Percentiles rank a stretch among this genome's conserved stretches.
Conservation (phyloP, 139 green algal genomes). For the Tetradesmus lagerheimii region DNA sequence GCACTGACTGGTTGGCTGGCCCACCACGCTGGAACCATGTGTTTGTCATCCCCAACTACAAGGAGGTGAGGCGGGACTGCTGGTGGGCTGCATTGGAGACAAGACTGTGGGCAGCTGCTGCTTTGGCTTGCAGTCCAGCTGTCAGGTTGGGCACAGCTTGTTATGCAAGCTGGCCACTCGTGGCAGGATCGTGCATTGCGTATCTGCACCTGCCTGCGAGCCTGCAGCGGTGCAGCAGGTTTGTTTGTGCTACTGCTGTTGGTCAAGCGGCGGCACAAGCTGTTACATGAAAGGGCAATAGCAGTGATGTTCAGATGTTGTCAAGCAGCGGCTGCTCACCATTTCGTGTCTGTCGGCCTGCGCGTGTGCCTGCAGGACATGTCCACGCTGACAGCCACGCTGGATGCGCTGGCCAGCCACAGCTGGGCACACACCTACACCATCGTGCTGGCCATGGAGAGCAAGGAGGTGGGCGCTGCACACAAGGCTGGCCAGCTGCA, state of each 20-base stretch:
- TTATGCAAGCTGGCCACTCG: neutral
- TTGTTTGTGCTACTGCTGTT: too few species aligned
- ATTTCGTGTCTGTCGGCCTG: neutral
- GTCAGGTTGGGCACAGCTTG: neutral
- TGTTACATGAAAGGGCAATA: neutral
- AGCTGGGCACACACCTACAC: constrained; percentile 48
- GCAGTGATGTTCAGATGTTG: neutral
- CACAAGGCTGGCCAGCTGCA: constrained; percentile 51
- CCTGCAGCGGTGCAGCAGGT: neutral
- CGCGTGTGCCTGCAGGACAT: constrained; percentile 21
- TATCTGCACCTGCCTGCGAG: too few species aligned
- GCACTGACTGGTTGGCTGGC: constrained; percentile 32
- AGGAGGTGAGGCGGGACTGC: constrained; percentile 42
- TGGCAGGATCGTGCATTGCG: too few species aligned
- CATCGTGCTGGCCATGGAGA: constrained; percentile 60
- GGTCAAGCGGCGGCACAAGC: too few species aligned
- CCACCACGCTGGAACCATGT: constrained; percentile 51
- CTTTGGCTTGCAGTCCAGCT: neutral
- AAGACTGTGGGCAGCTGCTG: neutral
- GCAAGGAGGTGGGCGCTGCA: constrained; percentile 45
- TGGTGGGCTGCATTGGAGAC: too few species aligned
- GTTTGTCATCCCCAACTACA: constrained; percentile 65
- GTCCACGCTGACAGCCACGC: constrained; percentile 46
- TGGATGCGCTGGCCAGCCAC: constrained; percentile 50
- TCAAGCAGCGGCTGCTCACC: neutral